phyloP scores from a whole-genome alignment of 2,329 filamentous ascomycete genomes.

The Calonectria ilicicola region DNA sequence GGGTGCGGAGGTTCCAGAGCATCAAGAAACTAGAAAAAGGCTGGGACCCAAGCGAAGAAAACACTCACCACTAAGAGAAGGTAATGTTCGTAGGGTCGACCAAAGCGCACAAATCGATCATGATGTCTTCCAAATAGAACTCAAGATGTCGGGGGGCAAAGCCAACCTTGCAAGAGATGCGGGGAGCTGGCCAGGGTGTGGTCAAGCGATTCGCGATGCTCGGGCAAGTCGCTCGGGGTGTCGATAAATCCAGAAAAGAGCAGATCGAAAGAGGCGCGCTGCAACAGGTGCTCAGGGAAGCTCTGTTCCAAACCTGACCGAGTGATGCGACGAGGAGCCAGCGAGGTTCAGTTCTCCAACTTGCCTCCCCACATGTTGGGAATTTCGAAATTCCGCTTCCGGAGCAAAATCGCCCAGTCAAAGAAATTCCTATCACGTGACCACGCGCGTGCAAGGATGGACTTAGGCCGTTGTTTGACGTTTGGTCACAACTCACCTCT shows the following conservation, averaged over 20 bases:
- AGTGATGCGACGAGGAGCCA: constrained; percentile 46
- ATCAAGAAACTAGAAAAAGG: constrained; percentile 12
- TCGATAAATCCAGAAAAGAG: constrained; percentile 28
- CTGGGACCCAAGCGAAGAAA: constrained; percentile 9
- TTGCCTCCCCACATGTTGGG: constrained; percentile 38
- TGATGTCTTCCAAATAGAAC: constrained; percentile 50
- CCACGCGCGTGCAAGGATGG: background rate
- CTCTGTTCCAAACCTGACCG: constrained; percentile 34
- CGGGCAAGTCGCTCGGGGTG: constrained; percentile 10
- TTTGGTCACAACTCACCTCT: background rate
- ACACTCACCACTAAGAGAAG: constrained; percentile 56
- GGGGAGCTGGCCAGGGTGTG: constrained; percentile 27
- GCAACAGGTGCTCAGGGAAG: constrained; percentile 39
- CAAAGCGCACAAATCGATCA: constrained; percentile 55
- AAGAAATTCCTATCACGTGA: constrained; percentile 30
- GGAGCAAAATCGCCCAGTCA: constrained; percentile 15
- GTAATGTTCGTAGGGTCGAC: constrained; percentile 46
- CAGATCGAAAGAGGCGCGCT: constrained; percentile 27
- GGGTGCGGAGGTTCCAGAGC: constrained; percentile 1
- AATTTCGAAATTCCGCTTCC: constrained; percentile 37
- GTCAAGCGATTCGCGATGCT: constrained; percentile 24
- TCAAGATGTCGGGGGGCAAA: constrained; percentile 38
- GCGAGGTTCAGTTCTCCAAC: constrained; percentile 42
- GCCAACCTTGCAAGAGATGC: constrained; percentile 37
- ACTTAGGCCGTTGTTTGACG: background rate